Base-by-base conservation (phyloP, 805 yeast genomes). In the Metschnikowia chrysomelidarum region DNA sequence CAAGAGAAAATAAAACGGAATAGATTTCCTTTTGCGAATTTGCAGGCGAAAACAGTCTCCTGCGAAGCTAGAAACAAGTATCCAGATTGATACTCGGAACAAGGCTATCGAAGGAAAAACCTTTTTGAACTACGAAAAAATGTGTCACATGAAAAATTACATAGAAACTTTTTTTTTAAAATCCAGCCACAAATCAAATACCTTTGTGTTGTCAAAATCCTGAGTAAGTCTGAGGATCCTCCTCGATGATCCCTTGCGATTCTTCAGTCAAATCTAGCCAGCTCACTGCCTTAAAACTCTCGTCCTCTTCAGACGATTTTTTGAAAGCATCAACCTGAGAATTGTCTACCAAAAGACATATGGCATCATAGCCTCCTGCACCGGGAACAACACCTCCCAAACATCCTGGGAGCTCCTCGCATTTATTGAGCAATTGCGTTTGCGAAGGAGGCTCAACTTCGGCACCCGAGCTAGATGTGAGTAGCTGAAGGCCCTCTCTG, bases 331-430 rank as follows among this genome's bases (percentile, higher is more conserved):
- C 57, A 3, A 74, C 55, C 2, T 74, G 56, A 1, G 59, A 51
- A 18, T 73, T 76, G 19, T 40, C 68, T 2, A 82, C 81, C 18
- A 93, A 59, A 18, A 91, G 51, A 37, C 94, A 76, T 13, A 93
- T 76, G 1, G 98, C 98, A 64, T 93, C 98, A 54, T 80, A 84
- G 0, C 98, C 98, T 18, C 98, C 98, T 0, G 98, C 98, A 2
- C 98, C 98, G 0, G 98, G 98, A 3, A 93, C 95, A 21, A 93
- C 89, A n/a, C 96, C 97, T 0, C 96, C 95, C 13, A 91, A 49
- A 19, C 87, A 93, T 11, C 98, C 98, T 0, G 65, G 66, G 14
- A 86, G 53, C n/a, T 20, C 19, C 6, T 58, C 46, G 25, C 70
- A 56, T 12, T 64, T 56, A 51, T 91, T 78, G 6, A 93, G 62